Base-by-base conservation (phyloP, 1,284 basidiomycete species). In the Calocybe gambosa region DNA sequence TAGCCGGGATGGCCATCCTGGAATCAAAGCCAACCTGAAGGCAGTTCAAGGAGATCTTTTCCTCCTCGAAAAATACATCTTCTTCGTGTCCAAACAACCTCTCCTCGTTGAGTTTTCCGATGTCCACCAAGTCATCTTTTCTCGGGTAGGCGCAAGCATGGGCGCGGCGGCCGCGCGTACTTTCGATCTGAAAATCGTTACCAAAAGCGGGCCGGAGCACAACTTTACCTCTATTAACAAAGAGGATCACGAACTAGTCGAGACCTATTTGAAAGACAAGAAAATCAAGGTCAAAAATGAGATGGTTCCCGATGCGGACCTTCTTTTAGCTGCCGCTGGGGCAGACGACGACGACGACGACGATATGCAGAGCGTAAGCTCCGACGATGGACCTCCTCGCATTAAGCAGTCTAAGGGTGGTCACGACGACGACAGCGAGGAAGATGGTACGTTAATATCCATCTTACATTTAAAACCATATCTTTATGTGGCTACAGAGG, bases 61-160 rank as follows among this genome's bases (percentile, higher is more conserved):
- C 77, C 83, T 98, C 71, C 83, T 99, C 52, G 96, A 99, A 64
- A 97, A 97, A 78, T 92, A 89, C 63, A 77, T 99, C 42, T 91
- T 99, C 68, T 99, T 98, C 72, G 93, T 99, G 46, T 93, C 94
- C 49, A 99, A 98, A 67, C 88, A 93, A 59, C 94, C 96, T 1
- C 85, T 87, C 31, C 85, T 97, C 58, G 80, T 98, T 57, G 90
- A 96, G 55, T 85, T 96, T 55, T 80, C 82, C 47, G 93, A 98
- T 59, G 88, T 98, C 49, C 85, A 93, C 58, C 87, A 90, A 66
- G 88, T 92, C 50, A 78, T 93, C 42, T 97, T 99, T 73, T 94
- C 93, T 9, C 89, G 93, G 50, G 90, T 99, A 10, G 93, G 95
- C n/a, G 84, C 89, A 0, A 89, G 88, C 38, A 80, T 95, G 60